phyloP scores from a whole-genome alignment of 371 early-diverging fungal species.

The Nematocida parisii region DNA sequence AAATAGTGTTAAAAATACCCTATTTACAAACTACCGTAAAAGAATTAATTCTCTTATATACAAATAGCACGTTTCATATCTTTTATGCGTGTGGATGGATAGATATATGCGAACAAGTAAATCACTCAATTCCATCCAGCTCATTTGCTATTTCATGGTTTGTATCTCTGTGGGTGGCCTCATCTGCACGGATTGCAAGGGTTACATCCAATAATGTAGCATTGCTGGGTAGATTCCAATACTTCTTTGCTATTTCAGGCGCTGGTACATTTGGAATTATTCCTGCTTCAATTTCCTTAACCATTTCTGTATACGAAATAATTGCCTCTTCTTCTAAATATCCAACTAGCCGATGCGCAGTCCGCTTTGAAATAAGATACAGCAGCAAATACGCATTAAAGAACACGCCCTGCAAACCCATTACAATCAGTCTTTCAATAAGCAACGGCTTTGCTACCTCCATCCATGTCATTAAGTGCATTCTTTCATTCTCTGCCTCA shows the following conservation, averaged over 20 bases:
- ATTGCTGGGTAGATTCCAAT: constrained; percentile 78
- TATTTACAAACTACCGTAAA: too few species aligned
- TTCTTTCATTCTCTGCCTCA: constrained; percentile 81
- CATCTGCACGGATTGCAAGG: constrained; percentile 87
- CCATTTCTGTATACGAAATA: constrained; percentile 80
- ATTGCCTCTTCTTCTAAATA: constrained; percentile 82
- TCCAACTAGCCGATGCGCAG: constrained; percentile 78
- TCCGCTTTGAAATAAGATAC: constrained; percentile 77
- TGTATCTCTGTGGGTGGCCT: constrained; percentile 81
- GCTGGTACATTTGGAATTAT: constrained; percentile 74
- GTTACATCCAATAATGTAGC: constrained; percentile 84
- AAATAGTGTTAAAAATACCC: too few species aligned
- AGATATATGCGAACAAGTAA: too few species aligned
- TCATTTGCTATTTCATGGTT: constrained; percentile 72
- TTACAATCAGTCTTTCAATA: constrained; percentile 73
- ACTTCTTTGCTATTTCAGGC: constrained; percentile 77
- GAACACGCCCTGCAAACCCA: constrained; percentile 78
- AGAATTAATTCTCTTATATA: too few species aligned
- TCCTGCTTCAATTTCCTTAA: constrained; percentile 80
- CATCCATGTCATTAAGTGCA: constrained; percentile 84
- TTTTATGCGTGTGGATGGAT: too few species aligned
- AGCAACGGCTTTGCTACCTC: constrained; percentile 74
- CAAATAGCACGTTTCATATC: too few species aligned
- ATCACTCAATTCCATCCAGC: constrained; percentile 5
- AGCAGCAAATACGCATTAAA: constrained; percentile 80